Percentiles rank a stretch among this genome's conserved stretches.
Evolutionary conservation across 148 eudicot species (phyloP).

Genomic region (Pouteria glomerata): DNA sequence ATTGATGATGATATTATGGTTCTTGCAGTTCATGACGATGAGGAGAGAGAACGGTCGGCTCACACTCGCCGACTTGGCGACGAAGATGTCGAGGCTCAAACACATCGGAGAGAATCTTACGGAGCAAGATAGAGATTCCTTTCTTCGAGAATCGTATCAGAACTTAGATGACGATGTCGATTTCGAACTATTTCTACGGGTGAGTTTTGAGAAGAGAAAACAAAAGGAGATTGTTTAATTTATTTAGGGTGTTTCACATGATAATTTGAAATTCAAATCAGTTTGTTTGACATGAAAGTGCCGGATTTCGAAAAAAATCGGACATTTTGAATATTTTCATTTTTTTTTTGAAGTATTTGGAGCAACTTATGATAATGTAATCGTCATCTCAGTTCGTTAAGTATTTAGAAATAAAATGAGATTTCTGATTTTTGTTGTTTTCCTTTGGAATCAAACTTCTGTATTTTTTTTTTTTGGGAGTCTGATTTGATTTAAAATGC

Average conservation of each 20-base stretch:
- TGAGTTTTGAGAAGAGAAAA: conserved; percentile 15
- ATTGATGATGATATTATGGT: neutral
- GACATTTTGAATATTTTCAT: neutral
- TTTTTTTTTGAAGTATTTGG: neutral
- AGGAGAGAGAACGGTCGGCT: conserved; percentile 85
- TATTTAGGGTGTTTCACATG: neutral
- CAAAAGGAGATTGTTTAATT: neutral
- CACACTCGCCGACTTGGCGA: conserved; percentile 72
- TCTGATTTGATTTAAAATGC: neutral
- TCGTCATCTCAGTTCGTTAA: neutral
- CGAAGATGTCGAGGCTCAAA: conserved; percentile 81
- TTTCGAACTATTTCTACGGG: conserved; percentile 94
- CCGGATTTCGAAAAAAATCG: neutral
- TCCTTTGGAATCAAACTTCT: no score
- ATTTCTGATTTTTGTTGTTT: no score
- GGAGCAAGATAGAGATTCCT: conserved; percentile 71
- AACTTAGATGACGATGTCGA: conserved; percentile 68
- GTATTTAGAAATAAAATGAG: no score
- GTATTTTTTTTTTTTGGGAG: no score
- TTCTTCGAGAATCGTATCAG: conserved; percentile 57
- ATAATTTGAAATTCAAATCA: neutral
- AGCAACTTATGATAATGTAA: neutral
- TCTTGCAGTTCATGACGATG: conserved; percentile 66
- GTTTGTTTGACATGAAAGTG: neutral
- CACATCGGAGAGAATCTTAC: conserved; percentile 83